phyloP scores from a whole-genome alignment of 148 eudicot species.

The Cornus kousa region DNA sequence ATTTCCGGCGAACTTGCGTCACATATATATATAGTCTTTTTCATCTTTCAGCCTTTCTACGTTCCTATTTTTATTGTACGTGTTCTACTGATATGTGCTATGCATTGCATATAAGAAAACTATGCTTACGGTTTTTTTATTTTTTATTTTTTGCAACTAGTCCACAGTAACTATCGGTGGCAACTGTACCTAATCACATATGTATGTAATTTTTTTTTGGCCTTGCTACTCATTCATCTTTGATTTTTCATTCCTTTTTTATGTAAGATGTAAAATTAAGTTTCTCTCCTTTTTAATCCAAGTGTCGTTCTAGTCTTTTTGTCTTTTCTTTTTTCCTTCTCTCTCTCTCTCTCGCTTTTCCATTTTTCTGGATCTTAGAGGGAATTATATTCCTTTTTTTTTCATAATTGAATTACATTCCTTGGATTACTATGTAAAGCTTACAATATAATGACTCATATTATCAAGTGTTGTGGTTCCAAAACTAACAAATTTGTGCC shows the following conservation, averaged over 20 bases:
- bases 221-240: too few species aligned
- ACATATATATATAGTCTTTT: too few species aligned
- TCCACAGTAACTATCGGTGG: neutral
- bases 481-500: neutral
- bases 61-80: neutral
- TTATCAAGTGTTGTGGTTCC: neutral
- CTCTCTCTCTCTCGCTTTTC: too few species aligned
- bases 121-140: neutral
- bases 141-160: neutral
- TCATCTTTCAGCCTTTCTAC: neutral
- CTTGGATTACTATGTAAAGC: neutral
- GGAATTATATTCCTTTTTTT: neutral
- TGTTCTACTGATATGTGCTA: too few species aligned
- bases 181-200: too few species aligned
- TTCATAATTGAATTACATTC: neutral
- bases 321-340: slow-evolving; percentile 18
- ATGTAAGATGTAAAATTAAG: neutral
- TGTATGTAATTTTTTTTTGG: too few species aligned
- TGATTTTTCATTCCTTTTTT: too few species aligned
- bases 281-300: slow-evolving; percentile 41
- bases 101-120: too few species aligned
- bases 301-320: slow-evolving; percentile 68
- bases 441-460: neutral
- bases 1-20: too few species aligned
- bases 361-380: too few species aligned